Conservation (phyloP, 257 asterid species). For the Agastache rugosa region DNA sequence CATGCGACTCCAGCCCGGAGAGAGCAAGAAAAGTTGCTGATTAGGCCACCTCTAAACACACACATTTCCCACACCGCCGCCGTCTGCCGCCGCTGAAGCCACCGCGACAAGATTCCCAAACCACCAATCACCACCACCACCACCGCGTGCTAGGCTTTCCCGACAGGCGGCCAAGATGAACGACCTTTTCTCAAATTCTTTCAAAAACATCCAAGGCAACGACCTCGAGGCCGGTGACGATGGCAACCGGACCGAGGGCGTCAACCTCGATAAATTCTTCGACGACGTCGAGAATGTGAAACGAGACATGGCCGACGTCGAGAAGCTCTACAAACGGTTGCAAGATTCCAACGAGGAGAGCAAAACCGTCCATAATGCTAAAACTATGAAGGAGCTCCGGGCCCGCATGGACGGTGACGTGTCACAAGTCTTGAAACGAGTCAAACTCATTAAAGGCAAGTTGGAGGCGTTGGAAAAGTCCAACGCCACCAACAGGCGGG, state of each 20-base stretch:
- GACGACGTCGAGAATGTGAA: conserved; percentile 57
- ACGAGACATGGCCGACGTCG: conserved; percentile 55
- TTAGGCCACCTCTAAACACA: conserved; percentile 19
- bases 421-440: conserved; percentile 53
- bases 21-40: conserved; percentile 48
- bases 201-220: conserved; percentile 46
- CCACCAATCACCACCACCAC: neutral
- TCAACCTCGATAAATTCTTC: conserved; percentile 56
- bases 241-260: conserved; percentile 49
- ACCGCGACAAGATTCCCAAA: neutral
- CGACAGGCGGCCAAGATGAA: conserved; percentile 52
- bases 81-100: conserved; percentile 24
- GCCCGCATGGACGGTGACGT: conserved; percentile 59
- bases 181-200: conserved; percentile 61
- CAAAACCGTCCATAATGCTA: conserved; percentile 58
- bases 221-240: conserved; percentile 55
- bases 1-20: conserved; percentile 41
- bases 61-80: conserved; percentile 23
- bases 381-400: conserved; percentile 57
- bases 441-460: conserved; percentile 52
- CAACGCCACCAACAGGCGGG: conserved; percentile 50
- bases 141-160: conserved; percentile 19
- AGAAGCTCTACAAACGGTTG: conserved; percentile 53
- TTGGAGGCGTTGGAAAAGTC: conserved; percentile 57
- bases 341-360: conserved; percentile 56